Base-by-base conservation (phyloP, 2,329 filamentous ascomycete species). In the Ophiostoma australiae region DNA sequence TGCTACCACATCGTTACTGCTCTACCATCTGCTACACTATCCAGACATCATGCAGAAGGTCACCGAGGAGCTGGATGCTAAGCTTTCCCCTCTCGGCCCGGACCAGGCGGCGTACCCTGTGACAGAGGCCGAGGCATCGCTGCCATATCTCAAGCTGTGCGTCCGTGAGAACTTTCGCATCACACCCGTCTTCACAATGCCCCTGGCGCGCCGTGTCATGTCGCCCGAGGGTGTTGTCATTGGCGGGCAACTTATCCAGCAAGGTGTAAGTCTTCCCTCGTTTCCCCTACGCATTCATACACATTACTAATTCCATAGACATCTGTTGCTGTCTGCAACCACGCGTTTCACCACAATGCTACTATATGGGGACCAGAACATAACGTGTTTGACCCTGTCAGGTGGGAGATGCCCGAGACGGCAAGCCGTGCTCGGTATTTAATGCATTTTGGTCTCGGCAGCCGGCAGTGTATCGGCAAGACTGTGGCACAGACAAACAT, bases 381-480 rank as follows among this genome's bases (percentile, higher is more conserved):
- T 5, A 58, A 31, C 8, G 52, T 58, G 23, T 58, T 58, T 58
- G 52, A 58, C n/a, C 52, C 52, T 3, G 52, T n/a, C 23, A 44
- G 68, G 27, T 37, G 58, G 77, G 37, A 70, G 6, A 23, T 20
- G 15, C 71, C 74, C 0, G 70, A 74, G 10, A 73, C 70, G 5
- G 72, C 73, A 0, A 72, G 33, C 0, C 73, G 74, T 13, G 73
- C 75, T 1, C 72, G 74, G 20, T 75, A 76, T 11, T 72, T 80
- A 35, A 79, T 80, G 77, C 78, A 78, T 68, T 80, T 80, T 72
- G 77, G 79, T 0, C 72, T 77, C 0, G 79, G 79, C 0, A 75
- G 75, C 4, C 75, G 78, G 2, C 74, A 76, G 70, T 80, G 78
- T 69, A 78, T 80, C n/a, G 79, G 79, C 7, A 78, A 78, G 70